These are phyloP conservation scores for Tulasnella sp. DNA, from an alignment of 768 basidiomycete species.

Conservation along the genomic window DNA sequence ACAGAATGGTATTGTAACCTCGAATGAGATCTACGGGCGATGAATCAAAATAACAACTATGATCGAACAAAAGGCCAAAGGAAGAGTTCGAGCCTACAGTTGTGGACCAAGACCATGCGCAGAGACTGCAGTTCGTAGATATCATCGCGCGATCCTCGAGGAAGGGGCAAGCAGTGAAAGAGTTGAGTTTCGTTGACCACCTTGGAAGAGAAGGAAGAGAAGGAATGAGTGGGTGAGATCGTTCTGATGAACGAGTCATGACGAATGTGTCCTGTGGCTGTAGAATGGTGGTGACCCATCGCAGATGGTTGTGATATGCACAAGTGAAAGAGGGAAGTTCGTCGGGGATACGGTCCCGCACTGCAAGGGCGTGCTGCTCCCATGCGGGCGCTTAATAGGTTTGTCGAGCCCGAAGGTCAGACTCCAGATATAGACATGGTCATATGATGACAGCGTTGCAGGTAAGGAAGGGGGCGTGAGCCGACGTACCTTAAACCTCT, in stretches of 20 bases:
- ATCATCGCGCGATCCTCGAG: background rate
- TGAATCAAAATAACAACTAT: background rate
- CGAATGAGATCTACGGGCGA: background rate
- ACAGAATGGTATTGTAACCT: slow-evolving; percentile 1
- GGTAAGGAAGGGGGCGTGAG: too few relatives aligned
- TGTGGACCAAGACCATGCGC: slow-evolving; percentile 7
- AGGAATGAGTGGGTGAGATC: background rate
- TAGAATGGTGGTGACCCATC: background rate
- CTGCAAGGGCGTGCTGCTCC: too few relatives aligned
- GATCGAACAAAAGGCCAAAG: background rate
- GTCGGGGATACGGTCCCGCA: too few relatives aligned
- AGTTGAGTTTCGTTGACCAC: too few relatives aligned
- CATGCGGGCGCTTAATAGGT: too few relatives aligned
- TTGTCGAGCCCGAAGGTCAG: too few relatives aligned
- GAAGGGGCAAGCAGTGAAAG: slow-evolving; percentile 4
- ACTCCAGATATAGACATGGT: too few relatives aligned
- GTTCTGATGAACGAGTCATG: background rate
- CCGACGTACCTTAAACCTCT: too few relatives aligned
- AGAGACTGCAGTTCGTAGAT: slow-evolving; percentile 8
- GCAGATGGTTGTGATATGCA: too few relatives aligned
- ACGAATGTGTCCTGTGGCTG: background rate
- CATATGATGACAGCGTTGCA: too few relatives aligned
- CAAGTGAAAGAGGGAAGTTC: too few relatives aligned
- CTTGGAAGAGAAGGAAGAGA: background rate
- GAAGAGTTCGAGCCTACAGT: background rate